phyloP scores from a whole-genome alignment of 176 grass and related monocot species.

The Carex kokanica region DNA sequence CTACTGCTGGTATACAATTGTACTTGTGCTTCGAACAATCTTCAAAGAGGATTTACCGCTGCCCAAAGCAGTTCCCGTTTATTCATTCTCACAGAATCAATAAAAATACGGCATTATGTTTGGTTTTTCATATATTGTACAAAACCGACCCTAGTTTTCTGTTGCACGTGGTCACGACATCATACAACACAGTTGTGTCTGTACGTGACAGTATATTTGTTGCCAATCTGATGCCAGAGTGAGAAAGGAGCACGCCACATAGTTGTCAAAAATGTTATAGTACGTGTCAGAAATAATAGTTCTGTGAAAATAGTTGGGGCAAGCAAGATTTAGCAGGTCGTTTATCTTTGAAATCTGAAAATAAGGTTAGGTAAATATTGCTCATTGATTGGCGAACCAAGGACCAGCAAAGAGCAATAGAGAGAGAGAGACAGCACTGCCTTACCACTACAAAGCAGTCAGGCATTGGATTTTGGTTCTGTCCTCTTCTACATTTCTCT shows the following conservation, averaged over 20 bases:
- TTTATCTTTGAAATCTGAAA: not conserved
- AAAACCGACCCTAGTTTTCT: not conserved
- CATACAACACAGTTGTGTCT: not conserved
- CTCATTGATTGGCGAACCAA: not conserved
- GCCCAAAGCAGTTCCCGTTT: no score
- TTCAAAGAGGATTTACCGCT: no score
- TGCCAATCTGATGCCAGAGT: conserved; percentile 1
- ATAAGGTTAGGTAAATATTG: not conserved
- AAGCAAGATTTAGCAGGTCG: not conserved
- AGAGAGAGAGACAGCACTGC: not conserved
- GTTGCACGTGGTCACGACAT: not conserved
- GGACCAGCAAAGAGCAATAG: not conserved
- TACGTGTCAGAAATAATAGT: not conserved
- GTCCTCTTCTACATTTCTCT: not conserved
- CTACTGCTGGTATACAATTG: no score
- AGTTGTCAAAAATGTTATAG: not conserved
- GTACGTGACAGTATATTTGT: not conserved
- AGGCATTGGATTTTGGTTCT: not conserved
- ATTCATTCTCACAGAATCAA: not conserved
- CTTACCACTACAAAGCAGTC: conserved; percentile 1
- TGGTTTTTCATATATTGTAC: not conserved
- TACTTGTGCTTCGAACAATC: no score
- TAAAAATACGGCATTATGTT: not conserved
- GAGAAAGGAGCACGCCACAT: not conserved
- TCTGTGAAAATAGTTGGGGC: not conserved